Base-by-base conservation (phyloP, 2,329 filamentous ascomycete species). In the Aspergillus sp. region DNA sequence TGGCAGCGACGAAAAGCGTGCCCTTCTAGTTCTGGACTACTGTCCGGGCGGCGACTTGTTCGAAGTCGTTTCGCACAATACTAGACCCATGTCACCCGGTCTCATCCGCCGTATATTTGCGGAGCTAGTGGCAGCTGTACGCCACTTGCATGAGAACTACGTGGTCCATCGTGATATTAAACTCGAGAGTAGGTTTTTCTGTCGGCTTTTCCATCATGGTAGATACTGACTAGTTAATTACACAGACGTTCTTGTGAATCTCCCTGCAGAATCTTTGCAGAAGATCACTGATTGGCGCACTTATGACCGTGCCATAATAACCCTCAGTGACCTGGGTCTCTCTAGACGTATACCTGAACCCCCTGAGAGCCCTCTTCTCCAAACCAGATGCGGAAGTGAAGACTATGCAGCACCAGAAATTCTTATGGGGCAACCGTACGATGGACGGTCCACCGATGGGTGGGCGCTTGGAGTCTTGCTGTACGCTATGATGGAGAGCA, bases 151-250 rank as follows among this genome's bases (percentile, higher is more conserved):
- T 74, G 80, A 85, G 54, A 82, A 90, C 67, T 88, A 86, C 65
- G 96, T 99, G 70, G 93, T 98, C 54, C 95, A 99, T 73, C 87
- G 95, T 59, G 95, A 99, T 74, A 96, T 99, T 75, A 99, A 99
- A 78, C 87, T 99, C 58, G 95, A 99, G 81, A 99, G 90, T 95
- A 83, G 77, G 87, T 81, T 33, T n/a, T 2, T n/a, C 33, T 27
- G 35, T n/a, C 35, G 15, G 35, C 12, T 44, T 7, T 57, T 23
- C 33, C 3, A 6, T 33, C 45, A n/a, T 31, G 8, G 9, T 55
- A 21, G 37, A 19, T 54, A n/a, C 54, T 57, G 55, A 59, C 40
- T 50, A n/a, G 31, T 33, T 45, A 14, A 21, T 54, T 52, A 63
- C 31, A 45, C 69, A 96, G 91, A 98, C 73, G 91, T 97, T 43